These are phyloP conservation scores for Sclerotinia sclerotiorum DNA, from an alignment of 2,329 filamentous ascomycete genomes.

Conservation along the genomic window DNA sequence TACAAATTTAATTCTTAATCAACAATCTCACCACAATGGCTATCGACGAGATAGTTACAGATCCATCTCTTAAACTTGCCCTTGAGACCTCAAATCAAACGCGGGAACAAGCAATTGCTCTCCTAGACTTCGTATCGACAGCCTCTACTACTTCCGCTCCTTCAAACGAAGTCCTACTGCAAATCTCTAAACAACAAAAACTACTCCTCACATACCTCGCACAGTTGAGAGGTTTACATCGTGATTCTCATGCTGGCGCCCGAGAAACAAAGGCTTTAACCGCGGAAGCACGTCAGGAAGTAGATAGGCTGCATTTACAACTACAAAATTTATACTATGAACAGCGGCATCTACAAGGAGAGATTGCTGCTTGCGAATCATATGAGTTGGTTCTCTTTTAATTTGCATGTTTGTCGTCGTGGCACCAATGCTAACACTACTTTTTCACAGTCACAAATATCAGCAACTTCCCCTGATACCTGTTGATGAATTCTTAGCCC, in stretches of 20 bases:
- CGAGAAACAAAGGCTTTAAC: slow-evolving; percentile 85
- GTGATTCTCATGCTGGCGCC: slow-evolving; percentile 75
- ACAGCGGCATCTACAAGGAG: slow-evolving; percentile 83
- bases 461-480: slow-evolving; percentile 81
- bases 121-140: slow-evolving; percentile 63
- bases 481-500: slow-evolving; percentile 73
- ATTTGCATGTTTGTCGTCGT: background rate
- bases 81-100: slow-evolving; percentile 72
- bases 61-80: slow-evolving; percentile 65
- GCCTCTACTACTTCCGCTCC: slow-evolving; percentile 47
- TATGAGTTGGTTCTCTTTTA: slow-evolving; percentile 71
- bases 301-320: slow-evolving; percentile 87
- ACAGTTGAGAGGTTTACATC: slow-evolving; percentile 78
- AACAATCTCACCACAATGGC: slow-evolving; percentile 47
- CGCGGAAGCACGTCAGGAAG: slow-evolving; percentile 82
- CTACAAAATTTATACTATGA: slow-evolving; percentile 97
- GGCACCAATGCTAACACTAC: slow-evolving; percentile 9
- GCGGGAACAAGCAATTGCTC: slow-evolving; percentile 66
- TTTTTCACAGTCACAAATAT: slow-evolving; percentile 71
- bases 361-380: slow-evolving; percentile 86
- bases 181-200: slow-evolving; percentile 75
- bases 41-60: slow-evolving; percentile 59
- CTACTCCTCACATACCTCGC: slow-evolving; percentile 75
- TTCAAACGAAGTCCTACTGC: slow-evolving; percentile 52
- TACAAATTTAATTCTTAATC: background rate